Evolutionary conservation across 805 yeast genomes (phyloP), one percentile per base, ranked within the genome.

Genomic region (Saccharomyces eubayanus): DNA sequence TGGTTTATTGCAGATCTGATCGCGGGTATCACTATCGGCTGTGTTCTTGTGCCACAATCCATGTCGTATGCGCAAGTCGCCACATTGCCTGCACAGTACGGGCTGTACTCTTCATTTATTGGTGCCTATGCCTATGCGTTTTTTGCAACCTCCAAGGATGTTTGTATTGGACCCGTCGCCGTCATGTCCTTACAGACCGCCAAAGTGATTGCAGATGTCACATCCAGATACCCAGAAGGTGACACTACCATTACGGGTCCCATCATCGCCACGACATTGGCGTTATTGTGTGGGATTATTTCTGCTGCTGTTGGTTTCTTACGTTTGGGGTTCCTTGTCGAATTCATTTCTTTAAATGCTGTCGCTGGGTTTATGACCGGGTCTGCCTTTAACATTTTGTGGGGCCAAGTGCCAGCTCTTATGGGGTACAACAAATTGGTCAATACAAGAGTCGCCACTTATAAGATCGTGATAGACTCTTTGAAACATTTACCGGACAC

Each of bases 321-420:
- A 57, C 78, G 97, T 63, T 74, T 91, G 27, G 97, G 97, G 0
- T 91, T 91, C 72, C 76, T 91, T 51, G 82, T 91, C 47, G 97
- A 91, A 70, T 82, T 87, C 66, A 89, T 91, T 63, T 89, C 97
- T 2, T 76, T 85, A 64, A 96, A 96, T 48, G 95, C 96, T 0
- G 96, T 91, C 46, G 77, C 89, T 72, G 97, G 97, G 0, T 91
- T 90, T 74, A 91, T 91, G 92, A 79, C 92, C 31, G 97, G 97
- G 51, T 90, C 97, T 4, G 96, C 97, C 1, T 79, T 91, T 63
- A 84, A 77, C 63, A 91, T 91, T 65, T 76, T 85, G 36, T 70
- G 76, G 56, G 97, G 97, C 27, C 97, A 91, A 73, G 83, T 91
- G 6, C 96, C 97, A 4, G 85, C 77, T 4, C 76, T 91, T 55